These are phyloP conservation scores for Cryptosporidium bovis DNA, from an alignment of 169 alveolate species.

Conservation along the genomic window DNA sequence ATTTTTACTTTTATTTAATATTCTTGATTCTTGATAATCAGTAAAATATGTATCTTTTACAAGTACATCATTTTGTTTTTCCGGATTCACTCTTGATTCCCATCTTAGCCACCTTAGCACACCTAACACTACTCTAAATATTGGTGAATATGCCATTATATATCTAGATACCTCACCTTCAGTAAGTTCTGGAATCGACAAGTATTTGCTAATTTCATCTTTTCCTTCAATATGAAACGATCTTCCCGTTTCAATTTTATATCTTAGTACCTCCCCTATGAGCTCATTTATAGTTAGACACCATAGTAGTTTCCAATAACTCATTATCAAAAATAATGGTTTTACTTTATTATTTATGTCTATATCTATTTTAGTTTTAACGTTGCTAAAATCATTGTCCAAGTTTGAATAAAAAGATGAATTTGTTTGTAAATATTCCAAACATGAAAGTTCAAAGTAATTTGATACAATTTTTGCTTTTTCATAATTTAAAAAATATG, in stretches of 20 bases:
- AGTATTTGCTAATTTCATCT: neutral
- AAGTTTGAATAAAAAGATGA: neutral
- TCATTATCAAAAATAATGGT: conserved; percentile 44
- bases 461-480: conserved; percentile 58
- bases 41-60: conserved; percentile 16
- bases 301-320: conserved; percentile 70
- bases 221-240: neutral
- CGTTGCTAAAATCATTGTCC: neutral
- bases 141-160: conserved; percentile 68
- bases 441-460: conserved; percentile 40
- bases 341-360: neutral
- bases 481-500: conserved; percentile 13
- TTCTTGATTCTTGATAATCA: conserved; percentile 65
- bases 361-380: neutral
- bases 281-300: conserved; percentile 65
- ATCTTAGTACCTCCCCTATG: conserved; percentile 55
- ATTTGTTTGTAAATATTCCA: conserved; percentile 35
- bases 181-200: conserved; percentile 47
- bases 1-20: conserved; percentile 4
- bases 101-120: conserved; percentile 70
- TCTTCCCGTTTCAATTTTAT: conserved; percentile 20
- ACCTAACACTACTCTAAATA: conserved; percentile 43
- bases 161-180: conserved; percentile 65
- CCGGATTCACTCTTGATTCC: conserved; percentile 66
- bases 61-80: conserved; percentile 3